Evolutionary conservation across 805 yeast genomes (phyloP).

Genomic region (Ogataea kodamae): DNA sequence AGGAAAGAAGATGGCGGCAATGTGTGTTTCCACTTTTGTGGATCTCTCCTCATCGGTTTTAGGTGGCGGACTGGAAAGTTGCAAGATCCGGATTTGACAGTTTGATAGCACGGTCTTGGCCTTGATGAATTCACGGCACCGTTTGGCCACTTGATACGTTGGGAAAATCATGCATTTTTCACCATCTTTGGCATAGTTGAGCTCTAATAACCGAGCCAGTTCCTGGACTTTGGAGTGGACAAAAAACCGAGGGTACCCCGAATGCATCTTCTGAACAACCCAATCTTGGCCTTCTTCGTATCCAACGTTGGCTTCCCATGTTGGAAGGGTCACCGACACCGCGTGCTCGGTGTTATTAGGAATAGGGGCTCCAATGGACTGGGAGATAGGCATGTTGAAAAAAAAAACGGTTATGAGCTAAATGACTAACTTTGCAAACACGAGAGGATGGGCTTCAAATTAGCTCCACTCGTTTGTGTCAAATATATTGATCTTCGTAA

Average conservation of each 20-base stretch:
- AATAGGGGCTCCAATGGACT: slow-evolving; percentile 74
- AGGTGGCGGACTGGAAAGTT: slow-evolving; percentile 70
- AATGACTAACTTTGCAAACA: too few relatives aligned
- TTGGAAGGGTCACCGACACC: slow-evolving; percentile 90
- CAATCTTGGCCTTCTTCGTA: slow-evolving; percentile 87
- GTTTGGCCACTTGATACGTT: slow-evolving; percentile 70
- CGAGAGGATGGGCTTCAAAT: too few relatives aligned
- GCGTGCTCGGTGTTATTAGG: slow-evolving; percentile 92
- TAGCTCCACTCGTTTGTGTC: too few relatives aligned
- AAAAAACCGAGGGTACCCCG: slow-evolving; percentile 89
- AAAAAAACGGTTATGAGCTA: slow-evolving; percentile 10
- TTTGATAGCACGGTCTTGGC: slow-evolving; percentile 35
- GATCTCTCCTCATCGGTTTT: slow-evolving; percentile 54
- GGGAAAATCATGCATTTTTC: slow-evolving; percentile 78
- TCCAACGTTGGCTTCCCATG: slow-evolving; percentile 91
- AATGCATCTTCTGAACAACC: slow-evolving; percentile 71
- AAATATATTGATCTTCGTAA: slow-evolving; percentile 1
- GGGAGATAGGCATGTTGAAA: slow-evolving; percentile 24
- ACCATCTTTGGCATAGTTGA: slow-evolving; percentile 73
- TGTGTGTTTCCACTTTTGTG: slow-evolving; percentile 58
- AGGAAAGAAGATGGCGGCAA: slow-evolving; percentile 80
- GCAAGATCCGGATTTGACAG: slow-evolving; percentile 58
- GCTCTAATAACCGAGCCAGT: slow-evolving; percentile 50
- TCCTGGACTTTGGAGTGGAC: slow-evolving; percentile 62
- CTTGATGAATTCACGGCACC: slow-evolving; percentile 78